These are phyloP conservation scores for Rhizomucor miehei DNA, from an alignment of 371 early-diverging fungal genomes.

Conservation along the genomic window DNA sequence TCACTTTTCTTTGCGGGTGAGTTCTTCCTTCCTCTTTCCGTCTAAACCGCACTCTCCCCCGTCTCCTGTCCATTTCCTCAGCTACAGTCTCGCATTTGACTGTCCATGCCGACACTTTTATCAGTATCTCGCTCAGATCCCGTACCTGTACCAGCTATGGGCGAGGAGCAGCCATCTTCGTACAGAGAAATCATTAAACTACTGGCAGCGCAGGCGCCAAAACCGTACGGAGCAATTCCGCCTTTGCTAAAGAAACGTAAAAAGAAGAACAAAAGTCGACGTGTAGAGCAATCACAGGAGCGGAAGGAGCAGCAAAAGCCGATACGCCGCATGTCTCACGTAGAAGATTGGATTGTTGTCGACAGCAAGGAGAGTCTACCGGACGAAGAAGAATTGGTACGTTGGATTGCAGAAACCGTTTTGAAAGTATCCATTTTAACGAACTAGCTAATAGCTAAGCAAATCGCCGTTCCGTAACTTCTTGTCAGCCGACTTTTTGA, in stretches of 20 bases:
- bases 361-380: constrained; percentile 52
- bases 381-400: constrained; percentile 51
- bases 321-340: constrained; percentile 48
- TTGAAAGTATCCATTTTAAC: too few relatives aligned
- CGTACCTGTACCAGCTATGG: constrained; percentile 24
- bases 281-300: constrained; percentile 1
- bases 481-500: constrained; percentile 41
- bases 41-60: too few relatives aligned
- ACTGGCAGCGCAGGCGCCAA: constrained; percentile 39
- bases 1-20: too few relatives aligned
- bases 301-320: constrained; percentile 15
- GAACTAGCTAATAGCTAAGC: constrained; percentile 5
- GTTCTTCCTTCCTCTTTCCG: too few relatives aligned
- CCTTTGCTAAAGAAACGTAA: constrained; percentile 31
- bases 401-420: neutral
- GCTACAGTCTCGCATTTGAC: too few relatives aligned
- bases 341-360: constrained; percentile 47
- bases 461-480: constrained; percentile 40
- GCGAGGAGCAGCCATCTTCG: constrained; percentile 29
- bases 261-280: constrained; percentile 24
- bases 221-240: constrained; percentile 59
- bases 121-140: constrained; percentile 25
- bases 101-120: constrained; percentile 20
- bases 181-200: constrained; percentile 54
- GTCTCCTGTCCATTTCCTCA: too few relatives aligned